A percentile compares a stretch with the other conserved stretches of the same genome.
Evolutionary conservation across 2,329 filamentous ascomycete species (phyloP).

Genomic region (Microcyclospora pomicola): DNA sequence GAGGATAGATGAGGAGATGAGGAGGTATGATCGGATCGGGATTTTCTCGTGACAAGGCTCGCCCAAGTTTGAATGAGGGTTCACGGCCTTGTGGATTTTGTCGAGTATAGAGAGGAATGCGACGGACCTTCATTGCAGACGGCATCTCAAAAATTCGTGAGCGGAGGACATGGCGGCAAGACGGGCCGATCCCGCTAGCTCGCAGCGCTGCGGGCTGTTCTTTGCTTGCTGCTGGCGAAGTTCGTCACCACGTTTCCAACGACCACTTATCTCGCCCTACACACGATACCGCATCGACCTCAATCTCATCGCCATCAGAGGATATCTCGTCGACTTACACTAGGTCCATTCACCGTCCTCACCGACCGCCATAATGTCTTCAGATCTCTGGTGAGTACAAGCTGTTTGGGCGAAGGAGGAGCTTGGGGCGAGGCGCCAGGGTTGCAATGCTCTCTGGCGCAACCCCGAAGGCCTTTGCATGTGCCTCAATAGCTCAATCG

Average conservation of each 20-base stretch:
- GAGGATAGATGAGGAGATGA: constrained; percentile 1
- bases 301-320: too few relatives aligned
- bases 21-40: constrained; percentile 10
- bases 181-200: background rate
- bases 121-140: too few relatives aligned
- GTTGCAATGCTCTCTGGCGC: too few relatives aligned
- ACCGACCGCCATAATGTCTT: constrained; percentile 47
- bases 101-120: background rate
- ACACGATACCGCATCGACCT: background rate
- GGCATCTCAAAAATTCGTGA: background rate
- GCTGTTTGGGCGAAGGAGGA: background rate
- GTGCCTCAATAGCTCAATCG: constrained; percentile 1
- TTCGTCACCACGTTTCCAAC: background rate
- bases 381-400: constrained; percentile 57
- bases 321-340: background rate
- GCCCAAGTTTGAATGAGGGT: constrained; percentile 16
- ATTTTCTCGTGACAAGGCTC: constrained; percentile 14
- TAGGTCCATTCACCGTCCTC: background rate
- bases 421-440: background rate
- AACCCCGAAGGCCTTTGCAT: too few relatives aligned
- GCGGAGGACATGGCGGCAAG: background rate
- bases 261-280: background rate
- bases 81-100: constrained; percentile 20
- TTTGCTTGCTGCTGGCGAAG: background rate
- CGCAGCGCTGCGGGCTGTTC: background rate